Evolutionary conservation across 495 filamentous ascomycete species (phyloP).

Genomic region (Penicillium macrosclerotiorum): DNA sequence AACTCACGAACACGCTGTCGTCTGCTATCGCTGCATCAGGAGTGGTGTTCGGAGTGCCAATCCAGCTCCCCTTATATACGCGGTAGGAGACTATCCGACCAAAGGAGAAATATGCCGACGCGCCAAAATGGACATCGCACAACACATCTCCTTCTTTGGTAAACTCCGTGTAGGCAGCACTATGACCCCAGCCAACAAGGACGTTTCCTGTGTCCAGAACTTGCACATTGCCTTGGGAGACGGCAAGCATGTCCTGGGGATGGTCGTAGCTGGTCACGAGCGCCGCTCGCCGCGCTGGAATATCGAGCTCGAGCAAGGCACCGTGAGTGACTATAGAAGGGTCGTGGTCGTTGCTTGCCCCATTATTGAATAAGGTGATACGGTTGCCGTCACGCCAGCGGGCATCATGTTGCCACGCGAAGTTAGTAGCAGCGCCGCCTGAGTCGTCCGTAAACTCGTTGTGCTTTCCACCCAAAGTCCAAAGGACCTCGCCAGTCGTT

Average conservation of each 20-base stretch:
- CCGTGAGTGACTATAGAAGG: conserved; percentile 25
- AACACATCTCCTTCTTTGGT: conserved; percentile 46
- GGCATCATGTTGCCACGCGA: conserved; percentile 55
- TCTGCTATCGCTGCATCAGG: conserved; percentile 26
- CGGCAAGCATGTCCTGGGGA: conserved; percentile 36
- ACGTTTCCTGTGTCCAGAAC: conserved; percentile 51
- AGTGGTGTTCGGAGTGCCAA: conserved; percentile 28
- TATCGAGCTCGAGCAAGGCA: conserved; percentile 30
- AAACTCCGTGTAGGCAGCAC: conserved; percentile 56
- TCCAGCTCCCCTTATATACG: conserved; percentile 34
- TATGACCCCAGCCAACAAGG: conserved; percentile 58
- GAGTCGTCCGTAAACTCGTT: conserved; percentile 47
- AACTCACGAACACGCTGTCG: conserved; percentile 37
- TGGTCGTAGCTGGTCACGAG: conserved; percentile 28
- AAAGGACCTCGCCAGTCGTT: conserved; percentile 51
- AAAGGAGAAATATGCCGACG: conserved; percentile 37
- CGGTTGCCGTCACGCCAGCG: conserved; percentile 37
- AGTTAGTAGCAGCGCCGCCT: conserved; percentile 39
- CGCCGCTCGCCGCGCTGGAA: conserved; percentile 16
- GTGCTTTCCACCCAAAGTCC: conserved; percentile 51
- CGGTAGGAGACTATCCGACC: conserved; percentile 40
- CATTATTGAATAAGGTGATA: conserved; percentile 54
- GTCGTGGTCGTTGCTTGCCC: conserved; percentile 25
- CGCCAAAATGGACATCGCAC: conserved; percentile 42
- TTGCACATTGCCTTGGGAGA: conserved; percentile 59